phyloP scores from a whole-genome alignment of 768 basidiomycete species.

The Russula sp. region DNA sequence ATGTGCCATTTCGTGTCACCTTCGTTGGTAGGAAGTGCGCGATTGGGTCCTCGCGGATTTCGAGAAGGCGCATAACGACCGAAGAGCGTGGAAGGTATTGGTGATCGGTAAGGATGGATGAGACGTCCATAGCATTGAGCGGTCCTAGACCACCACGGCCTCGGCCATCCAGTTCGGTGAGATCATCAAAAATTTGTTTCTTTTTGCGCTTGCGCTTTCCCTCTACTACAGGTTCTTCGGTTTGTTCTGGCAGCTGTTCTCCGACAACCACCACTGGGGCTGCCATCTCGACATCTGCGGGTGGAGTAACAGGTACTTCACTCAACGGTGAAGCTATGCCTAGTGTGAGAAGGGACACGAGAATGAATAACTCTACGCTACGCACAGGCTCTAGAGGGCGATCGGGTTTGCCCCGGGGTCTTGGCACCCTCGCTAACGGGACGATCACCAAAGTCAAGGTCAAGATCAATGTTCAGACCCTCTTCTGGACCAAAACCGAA shows the following conservation, averaged over 20 bases:
- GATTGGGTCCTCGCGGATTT: conserved; percentile 79
- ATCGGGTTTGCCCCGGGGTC: conserved; percentile 55
- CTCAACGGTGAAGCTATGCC: conserved; percentile 64
- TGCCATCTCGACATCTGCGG: conserved; percentile 47
- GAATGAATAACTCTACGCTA: conserved; percentile 5
- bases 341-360: conserved; percentile 9
- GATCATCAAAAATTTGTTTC: conserved; percentile 86
- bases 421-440: conserved; percentile 40
- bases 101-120: conserved; percentile 70
- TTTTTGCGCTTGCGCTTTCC: conserved; percentile 53
- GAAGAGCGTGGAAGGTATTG: conserved; percentile 81
- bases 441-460: conserved; percentile 61
- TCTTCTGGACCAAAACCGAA: conserved; percentile 41
- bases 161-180: conserved; percentile 75
- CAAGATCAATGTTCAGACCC: conserved; percentile 52
- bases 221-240: conserved; percentile 25
- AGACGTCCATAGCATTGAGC: conserved; percentile 49
- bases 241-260: conserved; percentile 32
- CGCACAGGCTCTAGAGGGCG: conserved; percentile 56
- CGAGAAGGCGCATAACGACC: conserved; percentile 76
- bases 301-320: conserved; percentile 71
- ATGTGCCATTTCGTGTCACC: conserved; percentile 59
- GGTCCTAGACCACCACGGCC: conserved; percentile 44
- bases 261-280: conserved; percentile 45
- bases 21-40: conserved; percentile 82